Conservation (phyloP, 192 early-diverging fungal species). For the Coemansia sp. region DNA sequence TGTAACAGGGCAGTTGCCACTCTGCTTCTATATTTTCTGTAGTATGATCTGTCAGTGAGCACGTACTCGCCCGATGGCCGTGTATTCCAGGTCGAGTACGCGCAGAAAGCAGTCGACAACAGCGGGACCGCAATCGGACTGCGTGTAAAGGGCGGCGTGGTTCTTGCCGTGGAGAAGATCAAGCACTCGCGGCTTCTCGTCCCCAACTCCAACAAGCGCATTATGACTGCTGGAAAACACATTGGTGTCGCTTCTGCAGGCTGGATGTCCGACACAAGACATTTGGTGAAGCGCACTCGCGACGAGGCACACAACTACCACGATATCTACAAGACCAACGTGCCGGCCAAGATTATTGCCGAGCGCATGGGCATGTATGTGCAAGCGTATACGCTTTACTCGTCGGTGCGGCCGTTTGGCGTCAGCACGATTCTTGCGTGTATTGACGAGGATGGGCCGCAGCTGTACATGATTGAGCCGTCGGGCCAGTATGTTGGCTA, state of each 20-base stretch:
- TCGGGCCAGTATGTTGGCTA: constrained; percentile 98
- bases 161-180: constrained; percentile 95
- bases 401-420: constrained; percentile 93
- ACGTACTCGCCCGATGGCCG: constrained; percentile 99
- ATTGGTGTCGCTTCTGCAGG: constrained; percentile 94
- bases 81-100: constrained; percentile 99
- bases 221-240: constrained; percentile 87
- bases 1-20: neutral
- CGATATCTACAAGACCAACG: constrained; percentile 75
- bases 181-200: constrained; percentile 93
- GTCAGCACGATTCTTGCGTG: constrained; percentile 78
- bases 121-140: constrained; percentile 96
- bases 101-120: constrained; percentile 96
- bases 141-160: constrained; percentile 91
- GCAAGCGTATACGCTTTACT: constrained; percentile 96
- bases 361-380: constrained; percentile 91
- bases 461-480: constrained; percentile 94
- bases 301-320: constrained; percentile 91
- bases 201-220: constrained; percentile 88
- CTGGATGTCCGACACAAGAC: constrained; percentile 86
- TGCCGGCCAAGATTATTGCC: constrained; percentile 91
- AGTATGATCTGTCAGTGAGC: constrained; percentile 97
- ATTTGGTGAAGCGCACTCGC: constrained; percentile 83
- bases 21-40: constrained; percentile 8
- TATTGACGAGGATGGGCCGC: constrained; percentile 78